Evolutionary conservation across 2,329 filamentous ascomycete genomes (phyloP).

Genomic region (Fusarium fujikuroi): DNA sequence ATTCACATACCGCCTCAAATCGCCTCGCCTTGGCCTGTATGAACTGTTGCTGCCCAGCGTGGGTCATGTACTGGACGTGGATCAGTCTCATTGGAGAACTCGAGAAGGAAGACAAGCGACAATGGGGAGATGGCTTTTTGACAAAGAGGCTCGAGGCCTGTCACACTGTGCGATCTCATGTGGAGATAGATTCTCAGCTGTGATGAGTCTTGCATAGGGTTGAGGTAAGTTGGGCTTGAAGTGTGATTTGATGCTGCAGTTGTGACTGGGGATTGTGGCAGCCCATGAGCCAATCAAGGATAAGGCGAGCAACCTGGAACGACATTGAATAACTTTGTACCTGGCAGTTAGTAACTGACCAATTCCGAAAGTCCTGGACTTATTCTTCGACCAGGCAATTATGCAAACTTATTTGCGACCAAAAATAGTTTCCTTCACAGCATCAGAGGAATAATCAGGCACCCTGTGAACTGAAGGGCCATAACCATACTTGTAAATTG

Average conservation of each 20-base stretch:
- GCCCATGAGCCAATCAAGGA: constrained; percentile 10
- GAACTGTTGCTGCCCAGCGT: constrained; percentile 46
- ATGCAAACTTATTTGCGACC: not conserved
- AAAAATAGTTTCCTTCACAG: not conserved
- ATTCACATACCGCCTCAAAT: constrained; percentile 29
- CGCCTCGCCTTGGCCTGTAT: constrained; percentile 20
- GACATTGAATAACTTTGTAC: not conserved
- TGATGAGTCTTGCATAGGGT: constrained; percentile 29
- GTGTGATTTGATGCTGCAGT: constrained; percentile 10
- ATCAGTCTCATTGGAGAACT: constrained; percentile 44
- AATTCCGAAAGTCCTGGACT: not conserved
- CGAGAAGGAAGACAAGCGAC: constrained; percentile 8
- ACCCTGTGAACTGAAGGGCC: not conserved
- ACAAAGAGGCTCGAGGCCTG: constrained; percentile 18
- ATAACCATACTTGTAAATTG: not conserved
- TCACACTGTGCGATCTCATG: constrained; percentile 14
- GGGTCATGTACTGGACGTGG: constrained; percentile 42
- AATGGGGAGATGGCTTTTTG: constrained; percentile 31
- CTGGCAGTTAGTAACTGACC: not conserved
- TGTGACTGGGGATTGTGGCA: constrained; percentile 13
- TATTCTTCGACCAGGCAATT: not conserved
- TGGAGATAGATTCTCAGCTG: not conserved
- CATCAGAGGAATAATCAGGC: not conserved
- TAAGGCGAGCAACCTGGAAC: not conserved
- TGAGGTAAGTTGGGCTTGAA: not conserved